Base-by-base conservation (phyloP, 1,284 basidiomycete species). In the Garcileccinum viscosum region DNA sequence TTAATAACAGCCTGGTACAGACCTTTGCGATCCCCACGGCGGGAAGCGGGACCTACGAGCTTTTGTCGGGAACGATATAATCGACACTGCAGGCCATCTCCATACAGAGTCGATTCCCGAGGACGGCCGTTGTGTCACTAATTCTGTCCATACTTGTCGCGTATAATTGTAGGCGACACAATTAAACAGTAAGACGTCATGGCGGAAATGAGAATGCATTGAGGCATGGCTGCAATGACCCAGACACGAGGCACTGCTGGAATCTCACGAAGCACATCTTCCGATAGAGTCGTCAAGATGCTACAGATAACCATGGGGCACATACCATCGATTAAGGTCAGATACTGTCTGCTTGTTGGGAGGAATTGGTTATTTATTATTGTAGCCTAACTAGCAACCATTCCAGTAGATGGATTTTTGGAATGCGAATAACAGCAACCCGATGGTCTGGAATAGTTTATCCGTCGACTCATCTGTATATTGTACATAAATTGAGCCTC, bases 281-380 rank as follows among this genome's bases (percentile, higher is more conserved):
- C 76, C 84, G 86, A n/a, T 89, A 87, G 77, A 78, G 73, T 5
- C 83, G 84, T 73, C 73, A 69, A 32, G 75, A 73, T 68, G 73
- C 71, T 38, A 73, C 72, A n/a, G 81, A 82, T 15, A 80, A 76
- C 62, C 80, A 77, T 62, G 85, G 84, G 7, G 78, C 84, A 32
- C 90, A 91, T 74, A 90, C 90, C 4, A 80, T 86, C 37, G 84
- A 88, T 65, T 87, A 88, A 78, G 82, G 82, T 78, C 50, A 67
- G 69, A 64, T 15, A 19, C 5, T 30, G 50, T 5, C 27, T 53
- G 2, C 8, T 53, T 19, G 11, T 11, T 53, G 50, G 50, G 17
- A 53, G 27, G 50, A 53, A 30, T 53, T n/a, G n/a, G n/a, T n/a
- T 53, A 30, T 17, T 53, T 53, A 53, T 30, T 9, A 53, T 53